These are phyloP conservation scores for Azolla pinnata DNA, from an alignment of 75 land plant species.

Conservation along the genomic window DNA sequence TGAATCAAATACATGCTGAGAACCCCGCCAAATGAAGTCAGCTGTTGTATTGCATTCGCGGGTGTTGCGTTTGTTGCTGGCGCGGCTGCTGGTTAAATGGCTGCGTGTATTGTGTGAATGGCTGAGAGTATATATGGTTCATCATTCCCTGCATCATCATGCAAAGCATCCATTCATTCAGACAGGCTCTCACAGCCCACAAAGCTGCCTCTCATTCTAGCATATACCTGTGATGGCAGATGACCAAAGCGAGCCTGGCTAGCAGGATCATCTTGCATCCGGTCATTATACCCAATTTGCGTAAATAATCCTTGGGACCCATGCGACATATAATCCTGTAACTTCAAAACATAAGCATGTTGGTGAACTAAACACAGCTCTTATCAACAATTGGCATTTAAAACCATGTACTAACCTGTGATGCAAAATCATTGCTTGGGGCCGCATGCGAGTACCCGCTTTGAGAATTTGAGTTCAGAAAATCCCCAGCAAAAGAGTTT, in stretches of 20 bases:
- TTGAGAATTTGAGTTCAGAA: conserved; percentile 76
- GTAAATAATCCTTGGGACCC: conserved; percentile 94
- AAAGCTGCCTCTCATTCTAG: not conserved
- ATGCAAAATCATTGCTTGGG: conserved; percentile 69
- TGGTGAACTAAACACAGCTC: not conserved
- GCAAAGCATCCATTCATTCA: not conserved
- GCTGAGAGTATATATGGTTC: conserved; percentile 88
- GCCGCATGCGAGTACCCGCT: conserved; percentile 60
- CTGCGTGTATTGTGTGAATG: conserved; percentile 73
- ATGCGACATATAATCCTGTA: conserved; percentile 84
- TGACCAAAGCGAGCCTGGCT: conserved; percentile 61
- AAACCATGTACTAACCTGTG: conserved; percentile 56
- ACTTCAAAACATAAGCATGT: not conserved
- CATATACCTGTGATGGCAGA: conserved; percentile 76
- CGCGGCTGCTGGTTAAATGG: conserved; percentile 58
- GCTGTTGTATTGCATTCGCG: conserved; percentile 71
- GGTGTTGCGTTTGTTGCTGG: conserved; percentile 64
- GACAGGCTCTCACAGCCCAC: not conserved
- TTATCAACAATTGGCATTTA: not conserved
- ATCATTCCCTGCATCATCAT: conserved; percentile 37
- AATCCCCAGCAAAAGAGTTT: conserved; percentile 70
- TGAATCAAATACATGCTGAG: no score
- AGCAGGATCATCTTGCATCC: conserved; percentile 71
- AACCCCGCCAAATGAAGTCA: conserved; percentile 14
- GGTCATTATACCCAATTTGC: conserved; percentile 73